These are phyloP conservation scores for Apiotrichum brassicae DNA, from an alignment of 1,284 basidiomycete species.

Conservation along the genomic window DNA sequence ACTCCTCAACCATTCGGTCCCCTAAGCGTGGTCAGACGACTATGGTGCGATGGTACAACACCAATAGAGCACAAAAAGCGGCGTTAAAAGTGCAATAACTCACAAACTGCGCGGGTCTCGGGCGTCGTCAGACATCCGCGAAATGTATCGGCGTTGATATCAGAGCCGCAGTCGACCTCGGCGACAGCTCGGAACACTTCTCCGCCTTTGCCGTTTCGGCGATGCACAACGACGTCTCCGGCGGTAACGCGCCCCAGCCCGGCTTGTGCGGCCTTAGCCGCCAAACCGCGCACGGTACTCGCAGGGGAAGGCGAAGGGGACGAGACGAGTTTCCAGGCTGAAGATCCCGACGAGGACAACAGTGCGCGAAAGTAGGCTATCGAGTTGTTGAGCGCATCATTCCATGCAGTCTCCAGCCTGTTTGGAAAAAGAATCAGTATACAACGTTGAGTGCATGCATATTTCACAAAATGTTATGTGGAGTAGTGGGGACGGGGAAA, in stretches of 20 bases:
- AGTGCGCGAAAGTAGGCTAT: slow-evolving; percentile 44
- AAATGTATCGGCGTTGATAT: slow-evolving; percentile 69
- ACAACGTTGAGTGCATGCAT: not conserved
- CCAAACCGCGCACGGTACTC: slow-evolving; percentile 19
- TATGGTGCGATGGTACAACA: not conserved
- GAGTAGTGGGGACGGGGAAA: too few relatives aligned
- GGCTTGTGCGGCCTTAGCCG: slow-evolving; percentile 13
- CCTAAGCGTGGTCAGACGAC: slow-evolving; percentile 44
- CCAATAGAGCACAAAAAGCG: too few relatives aligned
- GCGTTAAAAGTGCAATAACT: slow-evolving; percentile 21
- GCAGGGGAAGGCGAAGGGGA: slow-evolving; percentile 25
- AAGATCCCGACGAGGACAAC: slow-evolving; percentile 38
- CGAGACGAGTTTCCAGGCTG: slow-evolving; percentile 46
- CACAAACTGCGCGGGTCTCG: slow-evolving; percentile 70
- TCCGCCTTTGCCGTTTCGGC: slow-evolving; percentile 51
- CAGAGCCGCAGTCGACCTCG: slow-evolving; percentile 64
- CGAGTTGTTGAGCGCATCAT: slow-evolving; percentile 38
- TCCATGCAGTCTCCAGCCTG: slow-evolving; percentile 46
- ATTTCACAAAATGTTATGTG: too few relatives aligned
- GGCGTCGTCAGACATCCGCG: slow-evolving; percentile 75
- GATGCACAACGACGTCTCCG: slow-evolving; percentile 47
- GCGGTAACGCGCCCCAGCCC: slow-evolving; percentile 36
- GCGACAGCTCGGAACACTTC: slow-evolving; percentile 78
- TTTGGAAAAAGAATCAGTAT: too few relatives aligned
- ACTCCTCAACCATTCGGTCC: slow-evolving; percentile 86